These are phyloP conservation scores for Malus fusca DNA, from an alignment of 306 rosid genomes.

Conservation along the genomic window DNA sequence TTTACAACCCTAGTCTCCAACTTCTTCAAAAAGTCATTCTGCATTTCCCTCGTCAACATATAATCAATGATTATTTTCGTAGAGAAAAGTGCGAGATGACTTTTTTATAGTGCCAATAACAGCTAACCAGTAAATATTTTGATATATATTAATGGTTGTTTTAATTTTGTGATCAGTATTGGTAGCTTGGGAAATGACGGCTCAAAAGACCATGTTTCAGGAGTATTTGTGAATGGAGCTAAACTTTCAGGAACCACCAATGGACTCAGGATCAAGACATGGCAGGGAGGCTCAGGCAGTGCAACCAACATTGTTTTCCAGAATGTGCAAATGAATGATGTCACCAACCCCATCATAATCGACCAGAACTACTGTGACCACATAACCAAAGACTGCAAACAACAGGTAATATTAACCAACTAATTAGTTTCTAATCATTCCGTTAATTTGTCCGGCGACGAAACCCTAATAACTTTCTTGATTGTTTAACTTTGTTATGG, in stretches of 20 bases:
- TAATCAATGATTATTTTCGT: neutral
- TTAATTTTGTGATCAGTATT: constrained; percentile 33
- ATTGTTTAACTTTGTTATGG: neutral
- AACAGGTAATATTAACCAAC: constrained; percentile 22
- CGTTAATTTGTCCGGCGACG: neutral
- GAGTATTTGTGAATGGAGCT: constrained; percentile 48
- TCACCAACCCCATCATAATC: constrained; percentile 57
- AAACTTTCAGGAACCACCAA: constrained; percentile 59
- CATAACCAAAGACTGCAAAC: constrained; percentile 31
- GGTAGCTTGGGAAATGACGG: constrained; percentile 67
- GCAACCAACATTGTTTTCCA: constrained; percentile 50
- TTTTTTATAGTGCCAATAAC: neutral
- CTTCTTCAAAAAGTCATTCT: neutral
- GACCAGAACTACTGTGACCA: constrained; percentile 64
- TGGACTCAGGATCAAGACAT: constrained; percentile 82
- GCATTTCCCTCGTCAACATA: neutral
- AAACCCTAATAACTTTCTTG: neutral
- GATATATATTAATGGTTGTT: neutral
- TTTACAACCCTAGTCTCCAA: neutral
- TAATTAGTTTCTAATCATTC: too few species aligned
- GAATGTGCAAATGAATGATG: constrained; percentile 54
- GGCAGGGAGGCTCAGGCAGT: constrained; percentile 81
- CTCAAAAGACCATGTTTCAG: constrained; percentile 48
- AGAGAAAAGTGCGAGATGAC: neutral
- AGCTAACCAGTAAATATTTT: neutral